These are phyloP conservation scores for Eucalyptus marginata DNA, from an alignment of 345 rosid species.

Conservation along the genomic window DNA sequence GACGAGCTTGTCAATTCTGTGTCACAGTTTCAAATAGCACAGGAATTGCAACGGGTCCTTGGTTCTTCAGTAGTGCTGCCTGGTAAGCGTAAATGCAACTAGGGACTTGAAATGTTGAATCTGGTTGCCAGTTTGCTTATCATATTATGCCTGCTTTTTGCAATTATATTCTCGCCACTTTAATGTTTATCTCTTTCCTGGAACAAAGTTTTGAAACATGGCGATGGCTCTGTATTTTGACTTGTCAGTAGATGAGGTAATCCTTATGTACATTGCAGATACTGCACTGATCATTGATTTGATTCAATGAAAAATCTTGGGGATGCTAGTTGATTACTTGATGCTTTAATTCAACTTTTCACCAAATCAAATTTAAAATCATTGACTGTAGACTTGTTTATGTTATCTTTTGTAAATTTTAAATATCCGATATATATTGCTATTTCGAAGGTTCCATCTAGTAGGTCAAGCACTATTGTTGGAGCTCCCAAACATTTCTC, in stretches of 20 bases:
- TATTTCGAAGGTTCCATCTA: neutral
- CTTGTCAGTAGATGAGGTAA: neutral
- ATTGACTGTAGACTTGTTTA: neutral
- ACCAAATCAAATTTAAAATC: neutral
- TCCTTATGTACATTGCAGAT: neutral
- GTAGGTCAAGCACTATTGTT: neutral
- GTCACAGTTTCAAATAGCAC: slow-evolving; percentile 1
- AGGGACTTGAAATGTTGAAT: neutral
- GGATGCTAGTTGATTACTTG: neutral
- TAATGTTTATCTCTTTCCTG: neutral
- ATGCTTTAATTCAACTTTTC: neutral
- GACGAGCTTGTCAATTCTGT: slow-evolving; percentile 4
- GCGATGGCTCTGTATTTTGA: neutral
- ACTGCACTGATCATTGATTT: neutral
- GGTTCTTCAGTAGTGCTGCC: slow-evolving; percentile 1
- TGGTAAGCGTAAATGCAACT: neutral
- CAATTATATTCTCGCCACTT: neutral
- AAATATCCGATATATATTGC: neutral
- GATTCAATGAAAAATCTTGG: neutral
- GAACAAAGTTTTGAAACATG: neutral
- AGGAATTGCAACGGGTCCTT: slow-evolving; percentile 9
- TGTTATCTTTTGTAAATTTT: neutral
- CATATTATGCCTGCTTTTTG: neutral
- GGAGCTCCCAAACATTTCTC: neutral
- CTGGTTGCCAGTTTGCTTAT: neutral